Evolutionary conservation across 768 basidiomycete species (phyloP).

Genomic region (Lactarius vividus): DNA sequence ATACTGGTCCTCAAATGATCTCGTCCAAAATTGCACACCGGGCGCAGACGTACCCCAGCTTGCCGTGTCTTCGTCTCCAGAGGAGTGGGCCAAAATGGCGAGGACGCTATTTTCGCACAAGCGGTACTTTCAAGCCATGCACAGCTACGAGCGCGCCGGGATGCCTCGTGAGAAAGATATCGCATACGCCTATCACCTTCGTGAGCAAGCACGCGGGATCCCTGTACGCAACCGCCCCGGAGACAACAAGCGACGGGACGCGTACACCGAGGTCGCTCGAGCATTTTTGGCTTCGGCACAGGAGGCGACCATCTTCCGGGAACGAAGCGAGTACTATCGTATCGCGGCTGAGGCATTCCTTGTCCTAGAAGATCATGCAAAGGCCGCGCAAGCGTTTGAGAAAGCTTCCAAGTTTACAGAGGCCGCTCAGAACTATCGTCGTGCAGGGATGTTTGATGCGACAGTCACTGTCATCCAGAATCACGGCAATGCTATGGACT

Average conservation of each 20-base stretch:
- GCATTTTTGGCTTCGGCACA: conserved; percentile 47
- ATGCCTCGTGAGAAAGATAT: conserved; percentile 43
- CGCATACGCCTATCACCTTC: conserved; percentile 52
- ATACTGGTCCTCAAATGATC: conserved; percentile 48
- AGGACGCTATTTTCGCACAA: conserved; percentile 42
- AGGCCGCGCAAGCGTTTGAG: conserved; percentile 44
- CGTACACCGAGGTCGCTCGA: conserved; percentile 47
- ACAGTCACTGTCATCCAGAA: conserved; percentile 44
- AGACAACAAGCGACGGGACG: conserved; percentile 30
- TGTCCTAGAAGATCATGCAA: conserved; percentile 37
- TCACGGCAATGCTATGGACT: conserved; percentile 36
- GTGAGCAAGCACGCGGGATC: conserved; percentile 46
- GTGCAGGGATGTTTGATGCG: conserved; percentile 48
- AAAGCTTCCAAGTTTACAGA: conserved; percentile 41
- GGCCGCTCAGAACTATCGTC: conserved; percentile 46
- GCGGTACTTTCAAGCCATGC: conserved; percentile 51
- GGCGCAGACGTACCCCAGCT: conserved; percentile 50
- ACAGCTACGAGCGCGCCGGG: conserved; percentile 51
- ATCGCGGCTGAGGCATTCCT: conserved; percentile 50
- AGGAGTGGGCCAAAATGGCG: conserved; percentile 47
- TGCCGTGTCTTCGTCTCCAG: conserved; percentile 49
- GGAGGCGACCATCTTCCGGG: conserved; percentile 30
- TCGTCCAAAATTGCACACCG: conserved; percentile 49
- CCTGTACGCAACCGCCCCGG: conserved; percentile 21
- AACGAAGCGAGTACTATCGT: conserved; percentile 38